These are phyloP conservation scores for Sindora glabra DNA, from an alignment of 306 rosid species.

Conservation along the genomic window DNA sequence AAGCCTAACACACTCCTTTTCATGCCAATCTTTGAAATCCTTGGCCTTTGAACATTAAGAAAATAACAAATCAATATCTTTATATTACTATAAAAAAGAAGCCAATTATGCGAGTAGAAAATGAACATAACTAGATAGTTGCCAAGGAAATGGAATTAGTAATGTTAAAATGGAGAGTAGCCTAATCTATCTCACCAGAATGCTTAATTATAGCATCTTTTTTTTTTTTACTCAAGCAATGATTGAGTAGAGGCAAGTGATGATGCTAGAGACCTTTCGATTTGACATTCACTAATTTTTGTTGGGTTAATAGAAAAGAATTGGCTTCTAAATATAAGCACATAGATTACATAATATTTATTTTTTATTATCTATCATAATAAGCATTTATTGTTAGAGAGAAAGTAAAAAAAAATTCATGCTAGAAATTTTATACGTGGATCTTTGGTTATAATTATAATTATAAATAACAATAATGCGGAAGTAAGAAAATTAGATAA, in stretches of 20 bases:
- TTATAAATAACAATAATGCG: too few relatives aligned
- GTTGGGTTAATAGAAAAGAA: conserved; percentile 45
- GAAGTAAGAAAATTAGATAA: too few relatives aligned
- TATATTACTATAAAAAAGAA: neutral
- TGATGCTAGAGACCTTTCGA: conserved; percentile 47
- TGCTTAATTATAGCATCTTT: conserved; percentile 59
- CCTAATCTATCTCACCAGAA: conserved; percentile 44
- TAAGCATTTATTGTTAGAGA: too few relatives aligned
- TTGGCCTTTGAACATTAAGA: conserved; percentile 59
- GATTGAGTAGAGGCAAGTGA: conserved; percentile 51
- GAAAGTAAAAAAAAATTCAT: too few relatives aligned
- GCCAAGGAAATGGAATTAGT: neutral
- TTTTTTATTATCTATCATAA: too few relatives aligned
- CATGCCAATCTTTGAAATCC: conserved; percentile 86
- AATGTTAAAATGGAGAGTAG: neutral
- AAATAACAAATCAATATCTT: neutral
- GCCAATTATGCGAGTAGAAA: neutral
- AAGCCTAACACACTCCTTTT: conserved; percentile 72
- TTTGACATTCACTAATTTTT: conserved; percentile 63
- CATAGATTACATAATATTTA: too few relatives aligned
- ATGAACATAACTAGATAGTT: neutral
- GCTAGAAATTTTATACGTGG: too few relatives aligned
- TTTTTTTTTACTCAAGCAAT: conserved; percentile 39
- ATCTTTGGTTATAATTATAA: too few relatives aligned
- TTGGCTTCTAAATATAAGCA: conserved; percentile 55